Base-by-base conservation (phyloP, 108 stramenopile genomes). In the Asterionellopsis glacialis region DNA sequence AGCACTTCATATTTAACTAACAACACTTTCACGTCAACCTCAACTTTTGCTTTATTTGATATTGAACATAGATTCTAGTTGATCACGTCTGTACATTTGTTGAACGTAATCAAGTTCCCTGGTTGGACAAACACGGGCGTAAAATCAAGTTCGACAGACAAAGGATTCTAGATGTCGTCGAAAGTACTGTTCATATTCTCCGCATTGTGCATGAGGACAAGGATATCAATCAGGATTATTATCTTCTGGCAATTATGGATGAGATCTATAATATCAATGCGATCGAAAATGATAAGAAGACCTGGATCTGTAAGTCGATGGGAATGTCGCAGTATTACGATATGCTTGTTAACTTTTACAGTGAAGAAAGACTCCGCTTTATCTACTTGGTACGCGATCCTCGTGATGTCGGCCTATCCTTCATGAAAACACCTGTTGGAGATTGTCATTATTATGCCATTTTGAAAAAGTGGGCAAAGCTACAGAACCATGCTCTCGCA, bases 21-120 rank as follows among this genome's bases (percentile, higher is more conserved):
- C n/a, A n/a, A n/a, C n/a, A n/a, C n/a, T n/a, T n/a, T n/a, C n/a
- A n/a, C n/a, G n/a, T n/a, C n/a, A n/a, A n/a, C n/a, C n/a, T n/a
- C n/a, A n/a, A n/a, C n/a, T n/a, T n/a, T n/a, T n/a, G n/a, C n/a
- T n/a, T n/a, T n/a, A n/a, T n/a, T n/a, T n/a, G n/a, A 33, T 5
- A 33, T 33, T 33, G n/a, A 11, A 33, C 7, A 33, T 33, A 33
- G 33, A 51, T 74, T 21, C 67, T 74, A 21, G 40, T 74, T 23
- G 73, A 74, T 22, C 73, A 74, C 59, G 67, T 74, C 11, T 74
- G 73, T 39, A 54, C 73, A 0, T 74, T 74, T 50, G 73, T 74
- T 38, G 73, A 74, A 64, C 28, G 63, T 15, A 74, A 74, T 54
- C 73, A 74, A 58, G 73, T 74, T 0, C 73, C 61, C 12, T 74